Evolutionary conservation across 2,329 filamentous ascomycete genomes (phyloP).

Genomic region (Ceratocystis alfenasii): DNA sequence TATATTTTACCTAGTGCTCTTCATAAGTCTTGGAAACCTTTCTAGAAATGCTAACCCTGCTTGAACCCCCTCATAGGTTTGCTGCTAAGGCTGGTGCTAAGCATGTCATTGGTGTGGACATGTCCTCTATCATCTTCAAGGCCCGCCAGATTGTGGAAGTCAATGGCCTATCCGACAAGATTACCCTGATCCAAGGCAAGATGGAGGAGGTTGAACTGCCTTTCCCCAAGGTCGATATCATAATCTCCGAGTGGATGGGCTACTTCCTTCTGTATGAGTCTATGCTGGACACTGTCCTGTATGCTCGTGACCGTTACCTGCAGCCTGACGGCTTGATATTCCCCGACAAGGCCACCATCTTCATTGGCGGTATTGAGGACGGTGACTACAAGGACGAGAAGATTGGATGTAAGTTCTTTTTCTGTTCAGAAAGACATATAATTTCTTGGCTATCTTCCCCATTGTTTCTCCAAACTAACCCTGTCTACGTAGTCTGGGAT

Average conservation of each 20-base stretch:
- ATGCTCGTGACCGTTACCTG: constrained; percentile 88
- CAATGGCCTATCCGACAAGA: constrained; percentile 90
- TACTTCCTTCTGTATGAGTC: constrained; percentile 98
- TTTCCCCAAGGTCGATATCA: constrained; percentile 94
- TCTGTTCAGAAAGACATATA: neutral
- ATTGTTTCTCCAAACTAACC: constrained; percentile 10
- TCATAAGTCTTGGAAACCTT: constrained; percentile 18
- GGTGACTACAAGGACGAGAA: constrained; percentile 99
- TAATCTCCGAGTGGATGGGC: constrained; percentile 99
- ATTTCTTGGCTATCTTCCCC: neutral
- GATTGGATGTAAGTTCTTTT: constrained; percentile 77
- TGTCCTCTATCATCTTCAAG: constrained; percentile 99
- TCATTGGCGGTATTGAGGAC: constrained; percentile 92
- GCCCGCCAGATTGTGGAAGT: constrained; percentile 84
- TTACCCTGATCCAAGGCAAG: constrained; percentile 95
- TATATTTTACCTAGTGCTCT: constrained; percentile 19
- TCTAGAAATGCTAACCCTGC: constrained; percentile 11
- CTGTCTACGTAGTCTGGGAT: constrained; percentile 67
- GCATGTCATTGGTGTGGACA: constrained; percentile 97
- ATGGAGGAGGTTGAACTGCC: constrained; percentile 97
- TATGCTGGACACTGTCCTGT: constrained; percentile 97
- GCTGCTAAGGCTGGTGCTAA: constrained; percentile 91
- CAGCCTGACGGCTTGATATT: constrained; percentile 83
- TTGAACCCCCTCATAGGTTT: constrained; percentile 52
- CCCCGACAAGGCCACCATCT: constrained; percentile 97